Evolutionary conservation across 208 protist species (phyloP), one percentile per base, ranked within the genome.

Genomic region (Leptomonas pyrrhocoris): DNA sequence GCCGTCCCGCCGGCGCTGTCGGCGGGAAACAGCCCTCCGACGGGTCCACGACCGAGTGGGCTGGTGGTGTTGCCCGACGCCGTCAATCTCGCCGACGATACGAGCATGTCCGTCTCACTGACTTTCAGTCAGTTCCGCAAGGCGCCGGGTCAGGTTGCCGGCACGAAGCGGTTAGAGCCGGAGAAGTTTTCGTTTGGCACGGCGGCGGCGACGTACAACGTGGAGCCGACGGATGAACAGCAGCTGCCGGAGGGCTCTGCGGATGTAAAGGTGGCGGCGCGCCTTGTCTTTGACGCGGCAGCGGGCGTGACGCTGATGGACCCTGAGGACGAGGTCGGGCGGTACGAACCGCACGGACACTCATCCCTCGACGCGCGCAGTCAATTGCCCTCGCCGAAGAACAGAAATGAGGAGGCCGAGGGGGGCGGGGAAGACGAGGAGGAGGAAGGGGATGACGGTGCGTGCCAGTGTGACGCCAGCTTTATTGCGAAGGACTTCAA

Each of bases 401-500:
- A 11, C 31, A 31, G 9, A 3, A 38, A 48, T 42, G 54, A 60
- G 46, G 23, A 56, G 27, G 40, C 12, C 6, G 9, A 60, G 19
- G 48, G 27, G n/a, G 61, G 71, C 0, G 73, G 66, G 3, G 79
- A 69, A 8, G 74, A 61, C n/a, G 48, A 40, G n/a, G 61, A 77
- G 0, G 73, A 61, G 3, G 79, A 69, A 8, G 74, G 68, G 5
- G 68, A 56, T 13, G 82, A 71, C 21, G 83, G 84, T 13, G 74
- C 70, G 0, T 93, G 88, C 55, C 75, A 50, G 19, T 93, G 88
- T 48, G 58, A 57, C 57, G 59, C 68, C 31, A 55, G 54, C 42
- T 81, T 86, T 48, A 91, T 93, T 51, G 74, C 69, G 11, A 86
- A 84, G 38, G 68, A 90, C 69, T 68, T 56, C 21, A 77, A 78